Evolutionary conservation across 129 eudicot species (phyloP).

Genomic region (Ambrosia trifida): DNA sequence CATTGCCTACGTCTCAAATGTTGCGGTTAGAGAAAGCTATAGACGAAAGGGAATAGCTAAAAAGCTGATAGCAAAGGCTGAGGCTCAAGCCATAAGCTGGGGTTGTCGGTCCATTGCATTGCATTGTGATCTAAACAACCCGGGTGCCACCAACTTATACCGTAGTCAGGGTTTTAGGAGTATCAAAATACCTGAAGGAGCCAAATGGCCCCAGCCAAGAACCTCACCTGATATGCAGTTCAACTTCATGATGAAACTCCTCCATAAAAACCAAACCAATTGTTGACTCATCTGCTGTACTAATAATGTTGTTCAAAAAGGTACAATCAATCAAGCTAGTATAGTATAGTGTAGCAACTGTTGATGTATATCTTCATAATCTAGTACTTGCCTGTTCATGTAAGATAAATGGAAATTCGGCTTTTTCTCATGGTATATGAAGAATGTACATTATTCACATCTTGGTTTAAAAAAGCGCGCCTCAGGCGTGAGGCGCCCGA

Average conservation of each 20-base stretch:
- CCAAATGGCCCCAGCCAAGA: constrained; percentile 91
- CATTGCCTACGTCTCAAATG: constrained; percentile 84
- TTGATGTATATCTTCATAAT: constrained; percentile 28
- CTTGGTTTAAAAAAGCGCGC: no score
- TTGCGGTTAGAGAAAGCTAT: constrained; percentile 70
- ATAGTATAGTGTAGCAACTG: constrained; percentile 24
- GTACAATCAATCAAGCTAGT: constrained; percentile 18
- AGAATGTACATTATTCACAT: not conserved
- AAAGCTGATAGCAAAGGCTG: constrained; percentile 73
- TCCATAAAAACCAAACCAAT: constrained; percentile 30
- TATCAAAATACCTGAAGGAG: constrained; percentile 72
- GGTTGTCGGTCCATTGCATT: constrained; percentile 82
- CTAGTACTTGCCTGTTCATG: constrained; percentile 32
- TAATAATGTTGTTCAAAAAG: constrained; percentile 4
- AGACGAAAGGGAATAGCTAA: constrained; percentile 90
- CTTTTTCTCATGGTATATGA: constrained; percentile 7
- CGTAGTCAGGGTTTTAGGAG: constrained; percentile 61
- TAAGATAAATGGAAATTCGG: constrained; percentile 26
- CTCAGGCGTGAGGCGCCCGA: no score
- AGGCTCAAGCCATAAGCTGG: constrained; percentile 80
- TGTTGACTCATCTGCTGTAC: constrained; percentile 20
- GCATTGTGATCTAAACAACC: constrained; percentile 76
- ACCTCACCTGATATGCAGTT: constrained; percentile 69
- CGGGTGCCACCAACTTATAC: constrained; percentile 68
- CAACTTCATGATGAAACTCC: constrained; percentile 88